Evolutionary conservation across 768 basidiomycete genomes (phyloP).

Genomic region (Strobilomyces dryophilus): DNA sequence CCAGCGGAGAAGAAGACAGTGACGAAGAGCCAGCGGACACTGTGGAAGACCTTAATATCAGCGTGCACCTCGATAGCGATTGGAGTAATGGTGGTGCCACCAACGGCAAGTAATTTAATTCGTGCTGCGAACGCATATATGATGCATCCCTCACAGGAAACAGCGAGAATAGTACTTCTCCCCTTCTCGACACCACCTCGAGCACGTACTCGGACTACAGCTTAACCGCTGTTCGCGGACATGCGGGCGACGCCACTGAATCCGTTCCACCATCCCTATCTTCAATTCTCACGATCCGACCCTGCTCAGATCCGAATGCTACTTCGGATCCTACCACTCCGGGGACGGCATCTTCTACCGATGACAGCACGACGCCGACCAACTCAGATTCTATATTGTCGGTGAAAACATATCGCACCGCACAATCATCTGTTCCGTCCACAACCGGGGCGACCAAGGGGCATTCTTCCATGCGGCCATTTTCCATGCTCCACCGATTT

Average conservation of each 20-base stretch:
- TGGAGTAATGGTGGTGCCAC: constrained; percentile 40
- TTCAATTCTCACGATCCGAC: constrained; percentile 69
- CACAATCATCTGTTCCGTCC: constrained; percentile 45
- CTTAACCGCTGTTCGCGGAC: constrained; percentile 59
- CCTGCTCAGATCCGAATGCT: constrained; percentile 47
- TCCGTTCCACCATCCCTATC: constrained; percentile 54
- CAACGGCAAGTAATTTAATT: constrained; percentile 21
- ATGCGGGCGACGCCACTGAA: constrained; percentile 37
- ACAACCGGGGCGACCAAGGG: constrained; percentile 71
- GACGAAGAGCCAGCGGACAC: constrained; percentile 62
- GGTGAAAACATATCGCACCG: constrained; percentile 61
- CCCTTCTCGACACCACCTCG: constrained; percentile 46
- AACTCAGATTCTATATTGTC: constrained; percentile 49
- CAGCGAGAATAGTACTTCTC: constrained; percentile 46
- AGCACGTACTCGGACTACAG: constrained; percentile 59
- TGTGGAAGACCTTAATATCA: constrained; percentile 45
- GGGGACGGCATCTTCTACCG: constrained; percentile 26
- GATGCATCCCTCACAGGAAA: constrained; percentile 27
- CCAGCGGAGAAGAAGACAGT: constrained; percentile 56
- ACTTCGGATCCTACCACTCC: constrained; percentile 40
- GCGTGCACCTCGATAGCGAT: constrained; percentile 45
- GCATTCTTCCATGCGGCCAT: constrained; percentile 59
- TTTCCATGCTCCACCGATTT: constrained; percentile 76
- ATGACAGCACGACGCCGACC: constrained; percentile 35
- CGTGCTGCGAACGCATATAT: constrained; percentile 8